Evolutionary conservation across 2,329 filamentous ascomycete genomes (phyloP).

Genomic region (Penicillium sp.): DNA sequence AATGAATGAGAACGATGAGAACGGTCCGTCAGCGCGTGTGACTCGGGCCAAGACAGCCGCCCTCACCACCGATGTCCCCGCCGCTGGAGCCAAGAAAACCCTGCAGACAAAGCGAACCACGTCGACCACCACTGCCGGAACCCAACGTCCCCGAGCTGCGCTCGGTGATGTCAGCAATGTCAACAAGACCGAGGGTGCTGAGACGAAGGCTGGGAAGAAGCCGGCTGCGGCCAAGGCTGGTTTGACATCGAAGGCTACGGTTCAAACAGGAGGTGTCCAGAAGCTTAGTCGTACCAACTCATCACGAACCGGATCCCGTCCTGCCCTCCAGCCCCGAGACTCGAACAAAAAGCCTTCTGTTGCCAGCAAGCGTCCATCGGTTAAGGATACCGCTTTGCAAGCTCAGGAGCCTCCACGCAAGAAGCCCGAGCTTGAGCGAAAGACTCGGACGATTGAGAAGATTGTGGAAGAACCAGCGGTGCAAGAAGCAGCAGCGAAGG

Average conservation of each 20-base stretch:
- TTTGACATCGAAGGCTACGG: conserved; percentile 72
- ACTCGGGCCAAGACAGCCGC: conserved; percentile 90
- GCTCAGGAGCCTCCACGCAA: conserved; percentile 67
- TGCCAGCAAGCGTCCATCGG: conserved; percentile 59
- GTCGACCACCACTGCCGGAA: conserved; percentile 48
- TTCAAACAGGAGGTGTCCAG: conserved; percentile 76
- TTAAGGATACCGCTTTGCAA: conserved; percentile 58
- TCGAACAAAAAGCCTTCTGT: conserved; percentile 61
- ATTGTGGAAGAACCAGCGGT: conserved; percentile 12
- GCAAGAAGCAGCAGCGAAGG: conserved; percentile 23
- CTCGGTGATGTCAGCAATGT: conserved; percentile 96
- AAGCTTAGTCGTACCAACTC: conserved; percentile 64
- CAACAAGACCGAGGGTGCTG: conserved; percentile 65
- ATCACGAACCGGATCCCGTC: conserved; percentile 51
- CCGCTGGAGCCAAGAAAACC: conserved; percentile 64
- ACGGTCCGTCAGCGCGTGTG: conserved; percentile 73
- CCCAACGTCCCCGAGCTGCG: conserved; percentile 73
- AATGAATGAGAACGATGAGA: conserved; percentile 95
- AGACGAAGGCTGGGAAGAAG: conserved; percentile 70
- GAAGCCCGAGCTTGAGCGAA: conserved; percentile 60
- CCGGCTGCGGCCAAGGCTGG: conserved; percentile 60
- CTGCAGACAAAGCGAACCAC: conserved; percentile 69
- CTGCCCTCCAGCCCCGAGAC: conserved; percentile 65
- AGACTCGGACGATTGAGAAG: conserved; percentile 14
- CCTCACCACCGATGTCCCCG: conserved; percentile 48